Conservation (phyloP, 768 basidiomycete genomes). For the Boletus edulis region DNA sequence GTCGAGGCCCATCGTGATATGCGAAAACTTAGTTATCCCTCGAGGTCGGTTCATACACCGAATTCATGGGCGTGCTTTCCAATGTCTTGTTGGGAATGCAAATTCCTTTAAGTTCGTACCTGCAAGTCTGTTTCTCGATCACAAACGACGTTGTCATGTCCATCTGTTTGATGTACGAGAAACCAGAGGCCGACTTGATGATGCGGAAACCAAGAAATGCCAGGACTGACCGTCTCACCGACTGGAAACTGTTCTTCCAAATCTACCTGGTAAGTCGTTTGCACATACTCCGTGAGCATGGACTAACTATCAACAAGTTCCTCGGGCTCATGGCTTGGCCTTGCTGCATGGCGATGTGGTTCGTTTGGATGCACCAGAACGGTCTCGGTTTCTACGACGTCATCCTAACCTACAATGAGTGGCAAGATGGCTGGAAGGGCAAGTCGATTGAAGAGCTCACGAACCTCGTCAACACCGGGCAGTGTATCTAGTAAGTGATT, state of each 20-base stretch:
- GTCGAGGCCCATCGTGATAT: not conserved
- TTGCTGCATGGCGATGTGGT: constrained; percentile 43
- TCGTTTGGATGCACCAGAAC: constrained; percentile 38
- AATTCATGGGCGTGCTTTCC: constrained; percentile 53
- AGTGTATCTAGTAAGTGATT: constrained; percentile 43
- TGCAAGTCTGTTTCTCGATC: constrained; percentile 57
- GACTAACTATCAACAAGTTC: constrained; percentile 30
- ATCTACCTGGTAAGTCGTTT: constrained; percentile 40
- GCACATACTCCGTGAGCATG: not conserved
- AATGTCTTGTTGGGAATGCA: constrained; percentile 62
- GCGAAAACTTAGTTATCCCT: not conserved
- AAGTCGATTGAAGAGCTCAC: constrained; percentile 29
- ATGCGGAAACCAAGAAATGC: constrained; percentile 47
- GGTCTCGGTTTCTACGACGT: constrained; percentile 37
- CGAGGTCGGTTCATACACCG: constrained; percentile 56
- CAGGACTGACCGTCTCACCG: constrained; percentile 47
- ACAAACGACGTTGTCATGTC: constrained; percentile 52
- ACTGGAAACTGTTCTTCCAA: constrained; percentile 48
- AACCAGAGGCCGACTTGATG: constrained; percentile 50
- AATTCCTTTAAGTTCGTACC: constrained; percentile 50
- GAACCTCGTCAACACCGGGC: constrained; percentile 38
- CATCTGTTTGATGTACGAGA: constrained; percentile 50
- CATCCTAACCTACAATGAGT: constrained; percentile 41
- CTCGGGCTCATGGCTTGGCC: constrained; percentile 47
- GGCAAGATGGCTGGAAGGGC: constrained; percentile 36